phyloP scores from a whole-genome alignment of 257 asterid species.

The Jacaranda copaia region DNA sequence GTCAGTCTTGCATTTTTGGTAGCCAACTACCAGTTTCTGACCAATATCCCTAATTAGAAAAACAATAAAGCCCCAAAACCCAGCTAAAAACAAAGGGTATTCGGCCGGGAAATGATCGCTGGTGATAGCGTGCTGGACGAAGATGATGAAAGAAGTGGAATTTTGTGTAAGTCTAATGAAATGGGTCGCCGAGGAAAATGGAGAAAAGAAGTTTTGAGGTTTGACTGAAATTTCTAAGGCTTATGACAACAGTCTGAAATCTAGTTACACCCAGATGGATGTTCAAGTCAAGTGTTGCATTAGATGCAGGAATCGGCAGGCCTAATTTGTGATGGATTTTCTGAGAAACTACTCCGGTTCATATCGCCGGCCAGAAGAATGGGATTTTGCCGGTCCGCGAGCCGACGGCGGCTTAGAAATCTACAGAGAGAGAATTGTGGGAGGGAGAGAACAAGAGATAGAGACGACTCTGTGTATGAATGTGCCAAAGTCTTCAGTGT shows the following conservation, averaged over 20 bases:
- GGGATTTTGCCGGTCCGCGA: neutral
- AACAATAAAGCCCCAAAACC: constrained; percentile 11
- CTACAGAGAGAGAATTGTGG: constrained; percentile 3
- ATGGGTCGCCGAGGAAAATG: constrained; percentile 28
- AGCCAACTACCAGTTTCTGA: constrained; percentile 36
- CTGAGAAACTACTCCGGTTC: constrained; percentile 11
- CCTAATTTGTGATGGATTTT: neutral
- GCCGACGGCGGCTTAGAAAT: constrained; percentile 34
- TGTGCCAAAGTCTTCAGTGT: constrained; percentile 37
- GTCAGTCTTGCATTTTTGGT: constrained; percentile 33
- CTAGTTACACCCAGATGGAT: neutral
- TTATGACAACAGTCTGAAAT: constrained; percentile 12
- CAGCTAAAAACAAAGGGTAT: constrained; percentile 1
- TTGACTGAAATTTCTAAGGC: constrained; percentile 16
- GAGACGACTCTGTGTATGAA: constrained; percentile 10
- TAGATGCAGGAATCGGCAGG: neutral
- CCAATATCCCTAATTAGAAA: constrained; percentile 22
- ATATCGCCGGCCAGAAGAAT: constrained; percentile 31
- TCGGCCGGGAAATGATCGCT: constrained; percentile 21
- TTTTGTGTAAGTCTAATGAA: neutral
- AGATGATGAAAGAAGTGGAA: neutral
- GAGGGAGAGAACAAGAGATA: constrained; percentile 18
- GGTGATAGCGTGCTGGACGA: neutral
- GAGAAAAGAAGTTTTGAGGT: constrained; percentile 4
- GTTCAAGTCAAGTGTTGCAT: neutral